A percentile compares a stretch with the other conserved stretches of the same genome.
phyloP scores from a whole-genome alignment of 148 eudicot genomes.

The Gaultheria prostrata region DNA sequence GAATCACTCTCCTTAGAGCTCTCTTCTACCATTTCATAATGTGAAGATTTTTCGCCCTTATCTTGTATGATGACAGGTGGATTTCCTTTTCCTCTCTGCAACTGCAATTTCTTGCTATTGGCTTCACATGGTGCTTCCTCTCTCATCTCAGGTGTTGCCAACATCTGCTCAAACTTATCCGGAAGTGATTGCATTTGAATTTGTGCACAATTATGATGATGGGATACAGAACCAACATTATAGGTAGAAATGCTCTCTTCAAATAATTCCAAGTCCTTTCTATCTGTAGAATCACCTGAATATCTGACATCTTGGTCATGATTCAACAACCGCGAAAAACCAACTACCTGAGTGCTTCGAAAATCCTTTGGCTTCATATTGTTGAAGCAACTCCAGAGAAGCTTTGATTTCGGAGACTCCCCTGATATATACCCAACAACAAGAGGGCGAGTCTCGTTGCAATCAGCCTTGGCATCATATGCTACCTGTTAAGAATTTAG shows the following conservation, averaged over 20 bases:
- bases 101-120: background rate
- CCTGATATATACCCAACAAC: background rate
- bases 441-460: background rate
- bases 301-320: constrained; percentile 8
- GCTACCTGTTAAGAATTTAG: background rate
- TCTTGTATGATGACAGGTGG: background rate
- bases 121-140: background rate
- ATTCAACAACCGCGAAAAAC: background rate
- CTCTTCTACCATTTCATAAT: background rate
- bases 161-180: constrained; percentile 10
- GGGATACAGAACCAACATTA: background rate
- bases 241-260: background rate
- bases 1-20: background rate
- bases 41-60: background rate
- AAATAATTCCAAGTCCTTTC: constrained; percentile 5
- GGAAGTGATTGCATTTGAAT: constrained; percentile 3
- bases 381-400: background rate
- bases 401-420: constrained; percentile 10
- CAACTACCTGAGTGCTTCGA: background rate
- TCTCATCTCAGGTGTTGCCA: background rate
- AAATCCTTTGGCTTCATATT: background rate
- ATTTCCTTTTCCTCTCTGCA: background rate
- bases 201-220: background rate
- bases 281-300: background rate
- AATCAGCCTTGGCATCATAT: background rate